Conservation (phyloP, 139 green algal species). For the Haematococcus lacustris region DNA sequence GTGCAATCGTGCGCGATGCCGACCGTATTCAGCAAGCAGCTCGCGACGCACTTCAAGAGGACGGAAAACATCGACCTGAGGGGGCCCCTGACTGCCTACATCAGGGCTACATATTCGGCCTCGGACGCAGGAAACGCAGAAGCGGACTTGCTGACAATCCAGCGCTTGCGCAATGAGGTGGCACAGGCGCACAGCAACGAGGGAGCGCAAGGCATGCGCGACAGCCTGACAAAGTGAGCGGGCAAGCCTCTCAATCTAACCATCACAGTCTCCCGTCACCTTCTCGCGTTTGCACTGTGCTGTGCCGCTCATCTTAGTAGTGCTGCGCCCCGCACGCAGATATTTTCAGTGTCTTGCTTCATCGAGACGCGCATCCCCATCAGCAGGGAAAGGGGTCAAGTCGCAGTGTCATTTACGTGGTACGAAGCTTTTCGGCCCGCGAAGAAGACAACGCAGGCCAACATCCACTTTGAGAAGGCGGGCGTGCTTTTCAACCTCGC, state of each 20-base stretch:
- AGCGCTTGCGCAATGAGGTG: conserved; percentile 49
- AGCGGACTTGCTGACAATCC: conserved; percentile 61
- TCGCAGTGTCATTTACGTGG: conserved; percentile 59
- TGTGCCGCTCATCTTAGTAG: not conserved
- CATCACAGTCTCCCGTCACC: not conserved
- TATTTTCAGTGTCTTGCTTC: conserved; percentile 75
- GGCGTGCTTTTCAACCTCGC: conserved; percentile 89
- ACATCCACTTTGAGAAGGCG: conserved; percentile 91
- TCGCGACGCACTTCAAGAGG: conserved; percentile 77
- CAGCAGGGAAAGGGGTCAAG: conserved; percentile 54
- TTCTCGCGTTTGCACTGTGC: not conserved
- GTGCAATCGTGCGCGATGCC: too few species aligned
- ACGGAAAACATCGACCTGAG: conserved; percentile 66
- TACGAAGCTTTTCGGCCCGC: conserved; percentile 74
- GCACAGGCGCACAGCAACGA: conserved; percentile 15
- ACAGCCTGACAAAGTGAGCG: conserved; percentile 58
- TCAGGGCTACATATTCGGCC: conserved; percentile 49
- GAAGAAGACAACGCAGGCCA: conserved; percentile 51
- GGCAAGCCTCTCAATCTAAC: not conserved
- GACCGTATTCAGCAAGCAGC: conserved; percentile 29
- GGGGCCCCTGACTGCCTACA: conserved; percentile 53
- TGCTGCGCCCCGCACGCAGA: conserved; percentile 23
- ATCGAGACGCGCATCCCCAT: conserved; percentile 92
- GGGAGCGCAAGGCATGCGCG: conserved; percentile 28
- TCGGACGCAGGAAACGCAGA: conserved; percentile 48